Conservation (phyloP, 1,139 yeast species). For the Blastobotrys ciferrii region DNA sequence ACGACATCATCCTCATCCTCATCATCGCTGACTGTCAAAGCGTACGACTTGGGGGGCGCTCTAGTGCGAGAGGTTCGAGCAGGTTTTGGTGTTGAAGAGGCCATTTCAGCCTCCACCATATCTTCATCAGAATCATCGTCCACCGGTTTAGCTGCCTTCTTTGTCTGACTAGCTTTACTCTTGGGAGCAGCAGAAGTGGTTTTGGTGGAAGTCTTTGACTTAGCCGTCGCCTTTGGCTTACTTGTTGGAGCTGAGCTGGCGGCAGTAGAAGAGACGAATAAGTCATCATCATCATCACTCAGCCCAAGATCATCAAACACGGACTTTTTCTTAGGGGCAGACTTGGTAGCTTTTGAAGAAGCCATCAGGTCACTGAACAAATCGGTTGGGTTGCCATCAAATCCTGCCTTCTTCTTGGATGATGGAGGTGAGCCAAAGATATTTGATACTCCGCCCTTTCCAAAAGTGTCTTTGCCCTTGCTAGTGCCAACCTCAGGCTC, state of each 20-base stretch:
- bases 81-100: constrained; percentile 15
- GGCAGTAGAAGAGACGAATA: constrained; percentile 4
- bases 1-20: constrained; percentile 16
- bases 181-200: not conserved
- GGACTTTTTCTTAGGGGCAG: constrained; percentile 13
- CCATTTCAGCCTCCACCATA: constrained; percentile 4
- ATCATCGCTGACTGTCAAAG: constrained; percentile 16
- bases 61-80: constrained; percentile 11
- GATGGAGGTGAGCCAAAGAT: constrained; percentile 33
- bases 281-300: constrained; percentile 6
- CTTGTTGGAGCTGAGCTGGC: constrained; percentile 8
- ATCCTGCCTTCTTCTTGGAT: constrained; percentile 25
- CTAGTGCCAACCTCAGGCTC: constrained; percentile 9
- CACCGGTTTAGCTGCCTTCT: constrained; percentile 14
- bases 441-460: constrained; percentile 17
- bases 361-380: constrained; percentile 29
- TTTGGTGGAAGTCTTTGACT: constrained; percentile 9
- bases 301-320: constrained; percentile 12
- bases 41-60: constrained; percentile 11
- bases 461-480: constrained; percentile 9
- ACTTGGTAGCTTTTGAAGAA: constrained; percentile 6
- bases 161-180: constrained; percentile 15
- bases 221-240: constrained; percentile 10
- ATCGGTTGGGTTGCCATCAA: constrained; percentile 32
- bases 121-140: constrained; percentile 17